These are phyloP conservation scores for Apophysomyces trapeziformis DNA, from an alignment of 371 early-diverging fungal species.

Conservation along the genomic window DNA sequence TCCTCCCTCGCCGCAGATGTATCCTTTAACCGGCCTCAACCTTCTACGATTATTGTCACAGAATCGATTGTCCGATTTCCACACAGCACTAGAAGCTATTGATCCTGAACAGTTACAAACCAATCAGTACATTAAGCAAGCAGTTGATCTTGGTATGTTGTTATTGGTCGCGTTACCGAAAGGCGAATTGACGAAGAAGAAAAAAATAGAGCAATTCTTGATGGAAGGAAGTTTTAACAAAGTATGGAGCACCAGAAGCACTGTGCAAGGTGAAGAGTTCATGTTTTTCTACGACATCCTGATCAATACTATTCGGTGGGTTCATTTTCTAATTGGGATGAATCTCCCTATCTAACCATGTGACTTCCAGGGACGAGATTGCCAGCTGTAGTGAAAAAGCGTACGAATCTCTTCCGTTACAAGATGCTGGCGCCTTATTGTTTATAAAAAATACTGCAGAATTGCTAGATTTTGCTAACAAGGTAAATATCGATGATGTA, in stretches of 20 bases:
- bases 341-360: background rate
- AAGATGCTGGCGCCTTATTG: constrained; percentile 87
- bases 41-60: constrained; percentile 91
- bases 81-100: constrained; percentile 90
- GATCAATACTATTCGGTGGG: constrained; percentile 88
- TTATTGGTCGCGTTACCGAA: background rate
- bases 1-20: constrained; percentile 82
- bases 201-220: constrained; percentile 76
- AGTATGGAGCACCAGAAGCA: constrained; percentile 87
- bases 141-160: constrained; percentile 75
- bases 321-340: background rate
- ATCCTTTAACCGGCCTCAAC: constrained; percentile 89
- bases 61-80: constrained; percentile 94
- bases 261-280: constrained; percentile 90
- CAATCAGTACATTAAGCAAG: constrained; percentile 87
- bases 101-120: constrained; percentile 79
- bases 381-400: constrained; percentile 94
- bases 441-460: constrained; percentile 84
- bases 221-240: constrained; percentile 98
- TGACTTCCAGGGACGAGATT: constrained; percentile 79
- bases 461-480: constrained; percentile 76
- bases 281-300: constrained; percentile 92
- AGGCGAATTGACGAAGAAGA: constrained; percentile 18
- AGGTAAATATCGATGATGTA: constrained; percentile 45
- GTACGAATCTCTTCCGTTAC: constrained; percentile 82